These are phyloP conservation scores for Pachysandra terminalis DNA, from an alignment of 164 flowering plant genomes.

Conservation along the genomic window DNA sequence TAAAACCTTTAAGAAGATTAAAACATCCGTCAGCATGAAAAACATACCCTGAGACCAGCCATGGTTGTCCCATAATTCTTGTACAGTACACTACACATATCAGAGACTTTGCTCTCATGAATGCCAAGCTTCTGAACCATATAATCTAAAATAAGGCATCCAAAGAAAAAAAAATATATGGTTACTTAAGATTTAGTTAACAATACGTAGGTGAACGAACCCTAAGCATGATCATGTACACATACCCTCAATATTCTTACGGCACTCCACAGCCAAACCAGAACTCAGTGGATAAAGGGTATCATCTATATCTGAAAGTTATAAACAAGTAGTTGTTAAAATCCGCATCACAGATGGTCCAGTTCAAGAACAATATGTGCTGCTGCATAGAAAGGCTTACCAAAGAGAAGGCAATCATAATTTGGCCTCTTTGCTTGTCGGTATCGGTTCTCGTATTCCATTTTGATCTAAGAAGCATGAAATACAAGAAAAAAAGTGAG, in stretches of 20 bases:
- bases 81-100: conserved; percentile 50
- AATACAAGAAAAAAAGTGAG: conserved; percentile 1
- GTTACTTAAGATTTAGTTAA: background rate
- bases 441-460: conserved; percentile 39
- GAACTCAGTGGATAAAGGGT: conserved; percentile 74
- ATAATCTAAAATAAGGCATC: conserved; percentile 40
- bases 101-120: conserved; percentile 50
- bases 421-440: conserved; percentile 23
- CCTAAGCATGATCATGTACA: background rate
- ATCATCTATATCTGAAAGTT: conserved; percentile 66
- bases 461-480: conserved; percentile 17
- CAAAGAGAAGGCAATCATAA: conserved; percentile 77
- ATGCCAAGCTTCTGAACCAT: conserved; percentile 73
- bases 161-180: background rate
- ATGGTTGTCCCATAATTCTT: conserved; percentile 83
- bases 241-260: conserved; percentile 64
- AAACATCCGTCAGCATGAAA: background rate
- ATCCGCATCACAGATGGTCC: background rate
- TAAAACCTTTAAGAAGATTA: background rate
- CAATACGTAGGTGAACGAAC: background rate
- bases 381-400: conserved; percentile 31
- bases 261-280: conserved; percentile 48
- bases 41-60: conserved; percentile 85
- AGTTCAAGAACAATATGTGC: background rate
- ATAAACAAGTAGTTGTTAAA: background rate